Base-by-base conservation (phyloP, 495 filamentous ascomycete species). In the Jackrogersella minutella region DNA sequence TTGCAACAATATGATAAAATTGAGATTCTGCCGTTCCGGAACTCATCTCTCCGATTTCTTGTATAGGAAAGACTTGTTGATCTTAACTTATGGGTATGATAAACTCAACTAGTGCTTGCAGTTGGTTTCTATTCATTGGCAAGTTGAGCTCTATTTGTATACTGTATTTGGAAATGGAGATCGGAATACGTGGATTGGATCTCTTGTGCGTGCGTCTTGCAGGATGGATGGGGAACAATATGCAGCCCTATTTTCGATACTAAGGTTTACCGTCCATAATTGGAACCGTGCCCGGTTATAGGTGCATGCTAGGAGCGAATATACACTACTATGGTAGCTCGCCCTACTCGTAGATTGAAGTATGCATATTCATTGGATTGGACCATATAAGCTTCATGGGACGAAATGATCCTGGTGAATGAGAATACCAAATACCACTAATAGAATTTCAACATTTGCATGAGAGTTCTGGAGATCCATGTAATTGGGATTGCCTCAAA, bases 161-260 rank as follows among this genome's bases (percentile, higher is more conserved):
- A 37, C 52, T 57, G 44, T 44, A 37, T 21, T 44, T 57, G 52
- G 53, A 52, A 17, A 68, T 46, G 52, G 64, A 54, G 36, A 58
- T 40, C 13, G 9, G 21, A 62, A 53, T 26, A 40, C 11, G 50
- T 52, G 46, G 34, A 52, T 46, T 44, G 11, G 58, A 4, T 34
- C 19, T 37, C 26, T 57, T 58, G 53, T 67, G 52, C 51, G 62
- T 59, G 54, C 16, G 58, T 52, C 47, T 58, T 68, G 64, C 64
- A 58, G 54, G 49, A 68, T 63, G 54, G 49, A 68, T 63, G 59
- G 58, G 54, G 53, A 52, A 37, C 2, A 21, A 52, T 55, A 68
- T 68, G 65, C 65, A 68, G 65, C 65, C 65, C 65, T 68, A 68
- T 50, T 46, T 3, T 43, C 52, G 44, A 40, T 52, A 52, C n/a